Evolutionary conservation across 495 filamentous ascomycete species (phyloP).

Genomic region (Corynascus novoguineensis): DNA sequence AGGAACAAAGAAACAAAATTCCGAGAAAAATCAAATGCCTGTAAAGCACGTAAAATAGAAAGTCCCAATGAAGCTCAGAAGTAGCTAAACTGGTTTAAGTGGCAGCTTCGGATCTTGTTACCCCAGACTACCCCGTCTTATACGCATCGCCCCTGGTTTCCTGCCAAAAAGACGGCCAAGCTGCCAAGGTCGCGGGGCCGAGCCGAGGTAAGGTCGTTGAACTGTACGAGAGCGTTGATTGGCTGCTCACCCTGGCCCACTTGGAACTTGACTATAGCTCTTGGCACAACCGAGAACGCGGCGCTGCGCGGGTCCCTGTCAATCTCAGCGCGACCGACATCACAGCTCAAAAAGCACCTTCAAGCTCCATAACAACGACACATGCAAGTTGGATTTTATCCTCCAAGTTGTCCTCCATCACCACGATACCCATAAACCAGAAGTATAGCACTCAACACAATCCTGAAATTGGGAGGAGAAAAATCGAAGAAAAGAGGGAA

Average conservation of each 20-base stretch:
- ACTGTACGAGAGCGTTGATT: constrained; percentile 20
- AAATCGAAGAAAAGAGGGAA: too few species aligned
- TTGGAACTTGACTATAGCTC: too few species aligned
- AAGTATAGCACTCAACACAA: too few species aligned
- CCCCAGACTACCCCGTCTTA: constrained; percentile 3
- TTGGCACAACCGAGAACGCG: constrained; percentile 9
- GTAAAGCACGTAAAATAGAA: neutral
- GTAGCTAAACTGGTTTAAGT: neutral
- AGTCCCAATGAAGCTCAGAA: neutral
- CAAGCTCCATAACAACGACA: too few species aligned
- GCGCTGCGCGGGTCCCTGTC: too few species aligned
- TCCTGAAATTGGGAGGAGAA: too few species aligned
- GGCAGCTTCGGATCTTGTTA: too few species aligned
- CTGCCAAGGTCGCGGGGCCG: constrained; percentile 1
- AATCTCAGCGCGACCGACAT: constrained; percentile 2
- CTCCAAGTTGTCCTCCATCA: too few species aligned
- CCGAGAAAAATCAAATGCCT: neutral
- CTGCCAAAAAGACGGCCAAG: neutral
- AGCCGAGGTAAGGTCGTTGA: constrained; percentile 22
- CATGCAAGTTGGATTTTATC: too few species aligned
- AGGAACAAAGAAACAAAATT: neutral
- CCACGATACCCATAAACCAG: too few species aligned
- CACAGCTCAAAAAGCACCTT: too few species aligned
- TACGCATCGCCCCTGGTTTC: neutral
- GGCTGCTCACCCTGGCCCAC: constrained; percentile 23